Evolutionary conservation across 179 eudicot species (phyloP), one percentile per base, ranked within the genome.

Genomic region (Beta macrorhiza): DNA sequence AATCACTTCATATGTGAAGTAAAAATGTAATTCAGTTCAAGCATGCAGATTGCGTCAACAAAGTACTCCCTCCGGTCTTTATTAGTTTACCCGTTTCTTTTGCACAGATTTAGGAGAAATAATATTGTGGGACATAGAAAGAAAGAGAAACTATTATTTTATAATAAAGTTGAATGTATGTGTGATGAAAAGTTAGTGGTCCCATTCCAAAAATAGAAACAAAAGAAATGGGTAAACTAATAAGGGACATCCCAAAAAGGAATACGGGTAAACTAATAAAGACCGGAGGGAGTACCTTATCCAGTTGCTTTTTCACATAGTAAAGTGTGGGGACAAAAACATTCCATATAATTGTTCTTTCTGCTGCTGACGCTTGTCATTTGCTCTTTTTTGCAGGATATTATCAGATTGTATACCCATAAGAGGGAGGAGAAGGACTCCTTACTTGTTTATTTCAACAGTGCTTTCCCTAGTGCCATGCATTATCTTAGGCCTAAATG

Each of bases 351-450:
- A 56, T 7, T 37, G 52, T 53, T 68, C 67, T 85, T 75, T 85
- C 73, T 67, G 61, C 51, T 80, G 69, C 58, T 72, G 73, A 75
- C 17, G 37, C 67, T 58, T 75, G 8, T 32, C n/a, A 57, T 82
- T 64, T 72, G 25, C 79, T 58, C 84, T 56, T 67, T 19, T 78
- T 15, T 89, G 90, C 96, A 95, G 99, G 78, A 92, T 93, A 70
- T 57, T 95, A 82, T 95, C 99, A 42, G 99, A 95, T 85, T 93
- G 97, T 81, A 90, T 95, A 84, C 98, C 99, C 72, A 91, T 95
- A 82, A 88, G 85, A 83, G 93, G 96, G 75, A 93, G 89, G 84
- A 93, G 92, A 83, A 92, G 99, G 85, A 87, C 84, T 22, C 99
- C 99, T 1, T 95, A 95, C 82, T 81, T 95, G 76, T 83, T 92